A percentile compares a stretch with the other conserved stretches of the same genome.
Conservation (phyloP, 768 basidiomycete species). For the Mycena haematopus region DNA sequence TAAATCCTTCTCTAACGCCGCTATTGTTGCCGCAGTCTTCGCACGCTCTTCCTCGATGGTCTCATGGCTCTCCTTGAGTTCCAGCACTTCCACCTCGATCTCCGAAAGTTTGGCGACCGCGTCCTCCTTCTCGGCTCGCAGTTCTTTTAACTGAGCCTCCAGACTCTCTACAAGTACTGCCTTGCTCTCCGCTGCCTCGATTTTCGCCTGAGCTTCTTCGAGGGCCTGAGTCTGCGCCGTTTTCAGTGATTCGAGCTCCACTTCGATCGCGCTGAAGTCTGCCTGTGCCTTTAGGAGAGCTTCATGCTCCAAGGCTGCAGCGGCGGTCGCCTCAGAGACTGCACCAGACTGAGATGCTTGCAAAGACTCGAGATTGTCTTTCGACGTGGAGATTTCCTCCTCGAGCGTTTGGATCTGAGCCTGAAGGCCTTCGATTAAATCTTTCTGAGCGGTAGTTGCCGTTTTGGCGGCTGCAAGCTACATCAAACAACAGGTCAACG, state of each 20-base stretch:
- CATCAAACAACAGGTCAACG: not conserved
- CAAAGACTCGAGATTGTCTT: slow-evolving; percentile 59
- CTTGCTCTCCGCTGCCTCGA: slow-evolving; percentile 55
- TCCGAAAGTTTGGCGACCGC: slow-evolving; percentile 75
- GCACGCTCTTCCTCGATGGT: slow-evolving; percentile 63
- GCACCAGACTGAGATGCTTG: slow-evolving; percentile 53
- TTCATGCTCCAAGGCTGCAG: slow-evolving; percentile 67
- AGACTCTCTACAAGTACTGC: slow-evolving; percentile 50
- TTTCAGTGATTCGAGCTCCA: slow-evolving; percentile 59
- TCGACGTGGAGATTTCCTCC: slow-evolving; percentile 53
- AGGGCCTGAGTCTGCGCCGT: slow-evolving; percentile 55
- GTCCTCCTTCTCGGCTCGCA: slow-evolving; percentile 75
- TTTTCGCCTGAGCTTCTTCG: slow-evolving; percentile 52
- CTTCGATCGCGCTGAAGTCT: slow-evolving; percentile 60
- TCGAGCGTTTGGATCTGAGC: slow-evolving; percentile 59
- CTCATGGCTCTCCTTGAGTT: slow-evolving; percentile 76
- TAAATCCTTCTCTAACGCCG: slow-evolving; percentile 61
- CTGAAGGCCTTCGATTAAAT: slow-evolving; percentile 55
- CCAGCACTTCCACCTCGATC: slow-evolving; percentile 81
- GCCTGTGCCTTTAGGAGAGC: slow-evolving; percentile 68
- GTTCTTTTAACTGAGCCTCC: slow-evolving; percentile 52
- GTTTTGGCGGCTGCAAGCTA: slow-evolving; percentile 62
- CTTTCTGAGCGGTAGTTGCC: slow-evolving; percentile 46
- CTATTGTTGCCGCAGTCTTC: slow-evolving; percentile 51
- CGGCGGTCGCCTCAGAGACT: slow-evolving; percentile 49